Base-by-base conservation (phyloP, 805 yeast species). In the Yamadazyma sp. region DNA sequence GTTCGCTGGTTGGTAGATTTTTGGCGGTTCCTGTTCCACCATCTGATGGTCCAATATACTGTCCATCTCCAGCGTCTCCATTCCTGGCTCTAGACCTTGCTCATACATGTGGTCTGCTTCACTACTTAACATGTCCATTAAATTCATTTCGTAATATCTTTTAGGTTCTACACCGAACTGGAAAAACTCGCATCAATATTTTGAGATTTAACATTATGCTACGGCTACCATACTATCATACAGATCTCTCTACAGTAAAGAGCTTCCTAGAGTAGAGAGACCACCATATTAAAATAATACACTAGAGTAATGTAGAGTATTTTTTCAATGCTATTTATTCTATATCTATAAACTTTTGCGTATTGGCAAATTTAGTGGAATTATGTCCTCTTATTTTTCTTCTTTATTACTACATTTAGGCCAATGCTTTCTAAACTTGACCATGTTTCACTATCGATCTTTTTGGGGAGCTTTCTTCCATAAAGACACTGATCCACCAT, bases 401-500 rank as follows among this genome's bases (percentile, higher is more conserved):
- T 64, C 51, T 63, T 65, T n/a, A 66, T 40, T 1, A 56, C 65
- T 33, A 51, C 64, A 43, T 52, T 60, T 4, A 66, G 45, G 2
- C 76, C 77, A 9, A 73, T 58, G 27, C 63, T 65, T 23, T 73
- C 73, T 9, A 85, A 84, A 56, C 94, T 84, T 27, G 76, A 73
- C 98, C 98, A 93, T 1, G 91, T 79, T 19, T 70, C 73, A 4
- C 73, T 76, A 26, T 75, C 79, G 5, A 93, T 75, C 24, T 60
- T 60, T 40, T 75, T 71, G 0, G 98, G 98, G 31, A 93, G 62
- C 55, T 93, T 93, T 25, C 95, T 70, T 0, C 98, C 98, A 54
- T 91, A 93, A 10, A 93, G 67, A 53, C 96, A 86, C 60, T 93
- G 98, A 57, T 93, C 99, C 2, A 93, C 89, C 4, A 89, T 60